Base-by-base conservation (phyloP, 1,284 basidiomycete species). In the Salmacisia buchloeana region DNA sequence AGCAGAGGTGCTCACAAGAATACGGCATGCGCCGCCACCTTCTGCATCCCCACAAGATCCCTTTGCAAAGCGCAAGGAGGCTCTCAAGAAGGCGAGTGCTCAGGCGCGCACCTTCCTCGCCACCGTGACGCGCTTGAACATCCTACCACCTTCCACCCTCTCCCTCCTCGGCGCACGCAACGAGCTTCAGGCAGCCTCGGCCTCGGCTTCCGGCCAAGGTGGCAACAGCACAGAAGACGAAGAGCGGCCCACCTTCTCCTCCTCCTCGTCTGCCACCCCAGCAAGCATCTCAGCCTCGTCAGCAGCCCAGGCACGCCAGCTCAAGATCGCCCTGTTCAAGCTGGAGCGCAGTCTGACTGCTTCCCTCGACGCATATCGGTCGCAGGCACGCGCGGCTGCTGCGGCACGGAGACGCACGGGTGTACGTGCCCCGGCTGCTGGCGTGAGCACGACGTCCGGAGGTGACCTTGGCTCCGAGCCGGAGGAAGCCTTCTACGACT, bases 261-360 rank as follows among this genome's bases (percentile, higher is more conserved):
- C 25, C 25, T 23, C 15, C 18, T 6, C 49, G 18, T n/a, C n/a
- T n/a, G n/a, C n/a, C n/a, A n/a, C n/a, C n/a, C n/a, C n/a, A n/a
- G n/a, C n/a, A n/a, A n/a, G n/a, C n/a, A 33, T 29, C 25, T 33
- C 31, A 9, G 25, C 35, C 6, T n/a, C n/a, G n/a, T 29, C 29
- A 10, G 58, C 63, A 23, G 39, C 59, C 15, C 46, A 46, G 27
- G 54, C 59, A 10, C 68, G 76, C 18, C 67, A 70, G 45, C 62
- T 70, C 62, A 79, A 78, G 61, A 76, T 79, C 52, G 69, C 73
- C 0, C 43, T 65, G 25, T 71, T 75, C 60, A 69, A 71, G 31
- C 62, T 75, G 2, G 76, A 78, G 54, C 64, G 71, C 9, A 62
- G 66, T 23, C 59, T 78, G 13, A 67, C 63, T 58, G 31, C 21